Conservation (phyloP, 2,329 filamentous ascomycete genomes). For the Aspergillus pseudonomiae region DNA sequence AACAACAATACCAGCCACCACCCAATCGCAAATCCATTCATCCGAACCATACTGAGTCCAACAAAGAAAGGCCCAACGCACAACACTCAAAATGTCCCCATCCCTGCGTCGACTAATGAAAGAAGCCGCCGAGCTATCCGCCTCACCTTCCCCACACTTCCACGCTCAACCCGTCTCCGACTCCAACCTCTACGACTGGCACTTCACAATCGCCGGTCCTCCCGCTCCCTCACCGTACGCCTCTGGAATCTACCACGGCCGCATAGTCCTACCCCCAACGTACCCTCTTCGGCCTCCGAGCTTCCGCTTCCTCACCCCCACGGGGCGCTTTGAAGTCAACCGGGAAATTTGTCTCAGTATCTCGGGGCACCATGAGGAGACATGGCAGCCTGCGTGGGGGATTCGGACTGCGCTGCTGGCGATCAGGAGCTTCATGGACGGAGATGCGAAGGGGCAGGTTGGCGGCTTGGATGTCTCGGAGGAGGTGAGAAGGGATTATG, state of each 20-base stretch:
- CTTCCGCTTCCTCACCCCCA: slow-evolving; percentile 94
- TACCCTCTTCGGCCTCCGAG: slow-evolving; percentile 91
- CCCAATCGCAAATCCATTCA: background rate
- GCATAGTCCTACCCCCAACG: slow-evolving; percentile 83
- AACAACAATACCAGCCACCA: background rate
- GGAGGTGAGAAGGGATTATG: slow-evolving; percentile 68
- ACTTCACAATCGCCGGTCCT: slow-evolving; percentile 93
- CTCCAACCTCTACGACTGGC: slow-evolving; percentile 94
- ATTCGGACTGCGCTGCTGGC: slow-evolving; percentile 82
- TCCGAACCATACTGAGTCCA: background rate
- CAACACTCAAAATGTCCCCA: slow-evolving; percentile 32
- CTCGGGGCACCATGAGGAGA: slow-evolving; percentile 93
- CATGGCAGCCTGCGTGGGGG: slow-evolving; percentile 98
- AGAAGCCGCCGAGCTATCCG: slow-evolving; percentile 85
- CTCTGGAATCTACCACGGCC: slow-evolving; percentile 88
- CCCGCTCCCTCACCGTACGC: slow-evolving; percentile 77
- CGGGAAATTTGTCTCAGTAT: slow-evolving; percentile 96
- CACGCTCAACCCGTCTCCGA: slow-evolving; percentile 79
- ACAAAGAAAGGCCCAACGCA: slow-evolving; percentile 1
- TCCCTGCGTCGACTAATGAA: slow-evolving; percentile 58
- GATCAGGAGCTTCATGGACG: slow-evolving; percentile 90
- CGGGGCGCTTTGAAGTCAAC: slow-evolving; percentile 92
- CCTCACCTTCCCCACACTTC: slow-evolving; percentile 80
- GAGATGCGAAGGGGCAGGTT: slow-evolving; percentile 81
- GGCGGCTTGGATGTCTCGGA: slow-evolving; percentile 81